A percentile compares a stretch with the other conserved stretches of the same genome.
Evolutionary conservation across 176 grass and related monocot species (phyloP).

Genomic region (Metroxylon sagu): DNA sequence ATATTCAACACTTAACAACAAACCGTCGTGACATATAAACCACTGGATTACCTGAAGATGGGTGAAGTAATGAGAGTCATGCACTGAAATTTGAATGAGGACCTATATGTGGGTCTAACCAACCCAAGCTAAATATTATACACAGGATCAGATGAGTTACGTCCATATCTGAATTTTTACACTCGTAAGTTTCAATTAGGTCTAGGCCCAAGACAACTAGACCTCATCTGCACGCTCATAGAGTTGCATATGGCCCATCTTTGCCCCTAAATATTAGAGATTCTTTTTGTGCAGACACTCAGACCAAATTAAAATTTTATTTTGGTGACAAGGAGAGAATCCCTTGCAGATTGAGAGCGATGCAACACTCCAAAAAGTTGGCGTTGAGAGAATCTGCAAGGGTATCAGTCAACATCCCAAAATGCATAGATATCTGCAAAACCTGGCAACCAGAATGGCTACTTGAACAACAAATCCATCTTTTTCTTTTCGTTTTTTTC

Average conservation of each 20-base stretch:
- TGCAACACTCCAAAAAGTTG: slow-evolving; percentile 24
- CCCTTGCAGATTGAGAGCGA: slow-evolving; percentile 10
- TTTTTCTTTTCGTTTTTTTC: slow-evolving; percentile 29
- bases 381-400: slow-evolving; percentile 39
- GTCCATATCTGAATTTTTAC: too few relatives aligned
- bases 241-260: background rate
- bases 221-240: background rate
- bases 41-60: too few relatives aligned
- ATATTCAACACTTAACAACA: too few relatives aligned
- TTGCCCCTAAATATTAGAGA: background rate
- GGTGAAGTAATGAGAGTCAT: too few relatives aligned
- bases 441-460: slow-evolving; percentile 58
- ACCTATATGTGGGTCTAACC: too few relatives aligned
- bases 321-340: background rate
- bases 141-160: too few relatives aligned
- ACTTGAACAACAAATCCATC: slow-evolving; percentile 32
- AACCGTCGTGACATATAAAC: too few relatives aligned
- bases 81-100: too few relatives aligned
- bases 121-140: too few relatives aligned
- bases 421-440: slow-evolving; percentile 53
- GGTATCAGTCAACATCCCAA: slow-evolving; percentile 41
- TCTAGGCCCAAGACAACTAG: too few relatives aligned
- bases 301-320: background rate
- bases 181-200: too few relatives aligned
- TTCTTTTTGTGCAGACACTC: background rate